Evolutionary conservation across 1,139 yeast genomes (phyloP).

Genomic region (Debaryomycetaceae sp.): DNA sequence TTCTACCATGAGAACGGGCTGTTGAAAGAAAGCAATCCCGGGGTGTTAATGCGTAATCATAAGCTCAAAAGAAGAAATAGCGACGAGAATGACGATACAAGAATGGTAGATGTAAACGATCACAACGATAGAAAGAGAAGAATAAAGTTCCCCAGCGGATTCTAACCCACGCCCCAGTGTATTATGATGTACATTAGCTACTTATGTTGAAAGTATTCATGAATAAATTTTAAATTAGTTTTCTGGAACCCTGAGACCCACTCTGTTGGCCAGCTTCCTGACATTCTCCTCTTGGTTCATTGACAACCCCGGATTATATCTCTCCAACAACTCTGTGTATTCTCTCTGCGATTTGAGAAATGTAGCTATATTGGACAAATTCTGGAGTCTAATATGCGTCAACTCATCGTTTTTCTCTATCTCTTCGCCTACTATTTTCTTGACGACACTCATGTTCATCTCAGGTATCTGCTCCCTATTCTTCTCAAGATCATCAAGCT

Average conservation of each 20-base stretch:
- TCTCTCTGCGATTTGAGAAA: constrained; percentile 72
- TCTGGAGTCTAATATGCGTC: constrained; percentile 14
- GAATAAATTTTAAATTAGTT: constrained; percentile 5
- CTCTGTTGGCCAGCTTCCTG: constrained; percentile 75
- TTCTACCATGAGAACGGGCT: constrained; percentile 32
- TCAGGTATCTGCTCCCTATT: constrained; percentile 15
- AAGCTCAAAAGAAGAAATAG: constrained; percentile 30
- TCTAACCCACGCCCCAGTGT: neutral
- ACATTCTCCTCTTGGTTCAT: constrained; percentile 78
- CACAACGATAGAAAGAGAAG: constrained; percentile 13
- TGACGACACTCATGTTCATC: constrained; percentile 20
- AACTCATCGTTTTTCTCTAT: constrained; percentile 14
- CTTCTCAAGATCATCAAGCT: constrained; percentile 24
- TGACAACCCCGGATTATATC: constrained; percentile 82
- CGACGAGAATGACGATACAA: constrained; percentile 12
- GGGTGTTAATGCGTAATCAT: constrained; percentile 30
- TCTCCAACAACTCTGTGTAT: constrained; percentile 73
- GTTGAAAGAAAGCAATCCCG: constrained; percentile 25
- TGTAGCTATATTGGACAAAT: constrained; percentile 47
- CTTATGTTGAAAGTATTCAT: neutral
- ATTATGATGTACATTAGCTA: constrained; percentile 1
- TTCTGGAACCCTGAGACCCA: constrained; percentile 56
- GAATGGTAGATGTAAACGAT: constrained; percentile 11
- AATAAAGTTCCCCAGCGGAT: constrained; percentile 5
- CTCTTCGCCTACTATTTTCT: constrained; percentile 20